phyloP scores from a whole-genome alignment of 2,329 filamentous ascomycete species.

The Chalaropsis thielavioides region DNA sequence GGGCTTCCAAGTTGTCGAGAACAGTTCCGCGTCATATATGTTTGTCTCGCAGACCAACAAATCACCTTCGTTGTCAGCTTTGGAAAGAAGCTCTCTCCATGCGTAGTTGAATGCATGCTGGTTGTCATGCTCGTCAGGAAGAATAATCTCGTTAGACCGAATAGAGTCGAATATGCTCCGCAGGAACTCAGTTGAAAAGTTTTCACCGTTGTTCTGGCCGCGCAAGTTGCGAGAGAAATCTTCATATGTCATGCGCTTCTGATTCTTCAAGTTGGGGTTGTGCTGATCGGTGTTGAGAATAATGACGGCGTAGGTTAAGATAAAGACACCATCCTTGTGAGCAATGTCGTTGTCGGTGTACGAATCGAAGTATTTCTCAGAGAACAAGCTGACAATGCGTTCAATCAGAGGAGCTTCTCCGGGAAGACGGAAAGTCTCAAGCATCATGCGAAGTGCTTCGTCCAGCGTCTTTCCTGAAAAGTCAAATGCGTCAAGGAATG shows the following conservation, averaged over 20 bases:
- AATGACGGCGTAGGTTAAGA: conserved; percentile 91
- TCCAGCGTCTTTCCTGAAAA: conserved; percentile 78
- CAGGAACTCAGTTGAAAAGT: conserved; percentile 74
- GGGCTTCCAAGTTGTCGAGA: conserved; percentile 86
- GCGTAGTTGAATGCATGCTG: conserved; percentile 93
- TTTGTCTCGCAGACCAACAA: conserved; percentile 77
- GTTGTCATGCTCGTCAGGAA: conserved; percentile 95
- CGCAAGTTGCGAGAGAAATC: conserved; percentile 83
- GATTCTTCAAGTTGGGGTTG: conserved; percentile 70
- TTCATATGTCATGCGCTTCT: conserved; percentile 68
- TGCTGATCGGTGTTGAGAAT: conserved; percentile 96
- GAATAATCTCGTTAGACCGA: conserved; percentile 82
- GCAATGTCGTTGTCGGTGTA: conserved; percentile 55
- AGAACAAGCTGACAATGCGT: conserved; percentile 75
- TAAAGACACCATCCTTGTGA: conserved; percentile 75
- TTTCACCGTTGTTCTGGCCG: conserved; percentile 70
- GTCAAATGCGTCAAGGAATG: conserved; percentile 77
- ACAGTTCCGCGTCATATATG: conserved; percentile 95
- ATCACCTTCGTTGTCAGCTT: conserved; percentile 61
- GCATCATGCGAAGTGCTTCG: conserved; percentile 71
- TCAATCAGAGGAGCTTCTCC: conserved; percentile 90
- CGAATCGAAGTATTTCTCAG: conserved; percentile 67
- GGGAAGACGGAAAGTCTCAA: conserved; percentile 84
- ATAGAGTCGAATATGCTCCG: conserved; percentile 83
- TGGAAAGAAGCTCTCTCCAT: conserved; percentile 85